phyloP scores from a whole-genome alignment of 2,329 filamentous ascomycete species.

The Hypoxylon sp. region DNA sequence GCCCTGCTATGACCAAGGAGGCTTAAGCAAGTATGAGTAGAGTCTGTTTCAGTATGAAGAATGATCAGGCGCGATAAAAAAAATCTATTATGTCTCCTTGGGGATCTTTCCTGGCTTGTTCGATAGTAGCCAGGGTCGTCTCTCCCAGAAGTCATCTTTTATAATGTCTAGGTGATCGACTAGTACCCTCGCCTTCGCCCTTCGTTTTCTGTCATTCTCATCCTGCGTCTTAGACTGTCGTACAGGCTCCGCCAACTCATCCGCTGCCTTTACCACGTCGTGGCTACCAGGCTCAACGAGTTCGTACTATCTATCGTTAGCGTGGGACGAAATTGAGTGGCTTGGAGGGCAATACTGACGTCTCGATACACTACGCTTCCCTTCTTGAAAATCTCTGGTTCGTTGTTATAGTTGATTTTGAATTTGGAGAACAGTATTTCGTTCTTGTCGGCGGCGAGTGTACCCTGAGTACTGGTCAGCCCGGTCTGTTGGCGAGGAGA shows the following conservation, averaged over 20 bases:
- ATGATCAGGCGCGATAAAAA: not conserved
- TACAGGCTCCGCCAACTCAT: conserved; percentile 66
- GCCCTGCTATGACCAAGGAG: not conserved
- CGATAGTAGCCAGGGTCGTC: conserved; percentile 85
- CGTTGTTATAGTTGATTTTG: conserved; percentile 97
- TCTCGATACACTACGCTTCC: conserved; percentile 91
- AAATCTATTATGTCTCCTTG: conserved; percentile 64
- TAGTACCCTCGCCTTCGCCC: conserved; percentile 83
- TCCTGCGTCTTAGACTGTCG: conserved; percentile 82
- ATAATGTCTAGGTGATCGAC: conserved; percentile 94
- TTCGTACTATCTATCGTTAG: conserved; percentile 71
- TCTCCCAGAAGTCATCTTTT: conserved; percentile 93
- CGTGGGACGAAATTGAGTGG: conserved; percentile 2
- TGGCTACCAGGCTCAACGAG: conserved; percentile 72
- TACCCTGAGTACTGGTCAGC: conserved; percentile 71
- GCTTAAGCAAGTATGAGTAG: conserved; percentile 3
- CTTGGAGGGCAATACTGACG: conserved; percentile 61
- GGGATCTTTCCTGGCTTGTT: conserved; percentile 80
- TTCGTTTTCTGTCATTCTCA: conserved; percentile 86
- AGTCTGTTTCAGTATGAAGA: not conserved
- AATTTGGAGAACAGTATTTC: conserved; percentile 93
- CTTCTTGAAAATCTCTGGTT: conserved; percentile 92
- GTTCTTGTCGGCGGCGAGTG: conserved; percentile 89
- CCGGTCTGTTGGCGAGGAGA: not conserved
- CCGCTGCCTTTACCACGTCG: conserved; percentile 62